Percentiles rank a stretch among this genome's conserved stretches.
These are phyloP conservation scores for Kazachstania bromeliacearum DNA, from an alignment of 805 yeast species.

Conservation along the genomic window DNA sequence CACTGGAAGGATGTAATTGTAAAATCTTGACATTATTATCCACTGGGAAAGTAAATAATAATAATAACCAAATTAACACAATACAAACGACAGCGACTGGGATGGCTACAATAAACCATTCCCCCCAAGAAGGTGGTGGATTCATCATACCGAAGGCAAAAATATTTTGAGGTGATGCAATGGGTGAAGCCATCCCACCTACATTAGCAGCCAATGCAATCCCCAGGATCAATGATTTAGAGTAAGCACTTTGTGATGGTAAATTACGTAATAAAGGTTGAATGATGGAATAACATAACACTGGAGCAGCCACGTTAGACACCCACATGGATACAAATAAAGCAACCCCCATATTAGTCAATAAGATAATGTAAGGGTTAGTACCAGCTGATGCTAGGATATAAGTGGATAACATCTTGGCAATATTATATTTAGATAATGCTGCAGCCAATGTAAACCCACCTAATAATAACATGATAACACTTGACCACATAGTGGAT, in stretches of 20 bases:
- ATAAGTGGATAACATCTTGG: slow-evolving; percentile 74
- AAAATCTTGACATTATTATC: slow-evolving; percentile 41
- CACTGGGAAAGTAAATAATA: slow-evolving; percentile 55
- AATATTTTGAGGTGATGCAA: slow-evolving; percentile 93
- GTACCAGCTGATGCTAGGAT: slow-evolving; percentile 79
- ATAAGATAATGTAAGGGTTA: slow-evolving; percentile 63
- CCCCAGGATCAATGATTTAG: slow-evolving; percentile 78
- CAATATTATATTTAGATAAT: slow-evolving; percentile 80
- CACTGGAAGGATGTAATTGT: slow-evolving; percentile 44
- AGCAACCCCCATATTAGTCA: slow-evolving; percentile 80
- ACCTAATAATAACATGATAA: slow-evolving; percentile 79
- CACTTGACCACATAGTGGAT: slow-evolving; percentile 90
- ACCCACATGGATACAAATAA: slow-evolving; percentile 90
- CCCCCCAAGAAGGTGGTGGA: slow-evolving; percentile 79
- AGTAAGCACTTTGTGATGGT: slow-evolving; percentile 68
- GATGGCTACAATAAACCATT: slow-evolving; percentile 83
- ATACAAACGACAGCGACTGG: slow-evolving; percentile 67
- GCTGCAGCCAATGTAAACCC: slow-evolving; percentile 96
- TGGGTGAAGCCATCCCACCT: slow-evolving; percentile 97
- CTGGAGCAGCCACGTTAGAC: slow-evolving; percentile 96
- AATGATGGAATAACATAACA: slow-evolving; percentile 78
- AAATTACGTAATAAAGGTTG: slow-evolving; percentile 82
- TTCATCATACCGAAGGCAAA: slow-evolving; percentile 82
- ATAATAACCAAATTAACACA: slow-evolving; percentile 60
- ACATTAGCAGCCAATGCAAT: slow-evolving; percentile 87